Base-by-base conservation (phyloP, 345 rosid species). In the Ceriops zippeliana region DNA sequence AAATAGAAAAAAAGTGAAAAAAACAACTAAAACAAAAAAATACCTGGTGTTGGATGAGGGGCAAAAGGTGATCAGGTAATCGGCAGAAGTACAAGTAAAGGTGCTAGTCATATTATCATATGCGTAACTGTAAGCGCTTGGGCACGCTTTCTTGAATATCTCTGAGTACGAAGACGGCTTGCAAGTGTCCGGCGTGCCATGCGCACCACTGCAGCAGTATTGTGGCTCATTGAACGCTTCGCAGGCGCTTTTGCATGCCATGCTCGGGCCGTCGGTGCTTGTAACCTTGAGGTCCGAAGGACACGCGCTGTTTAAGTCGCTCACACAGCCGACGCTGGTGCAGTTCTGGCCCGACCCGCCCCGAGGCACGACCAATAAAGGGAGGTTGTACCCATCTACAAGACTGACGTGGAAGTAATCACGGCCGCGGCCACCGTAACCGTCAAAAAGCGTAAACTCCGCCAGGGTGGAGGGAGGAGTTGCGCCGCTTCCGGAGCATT, bases 331-430 rank as follows among this genome's bases (percentile, higher is more conserved):
- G 0, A 91, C 86, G 77, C 71, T 79, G 19, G 87, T 75, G 62
- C 99, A 95, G 67, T 90, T 89, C 21, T 75, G 71, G 0, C 95
- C 96, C 0, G 84, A 61, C 0, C 96, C 97, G 3, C 96, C 97
- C 57, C 86, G 90, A 7, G 98, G 98, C 4, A 74, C 89, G 0
- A 93, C 90, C 34, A 88, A 69, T 84, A 93, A 28, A 7, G 97
- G 90, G n/a, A 93, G 82, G 79, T 93, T 93, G 89, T 89, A 93
- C 52, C 98, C 98, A 54, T 93, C 98, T 0, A 93, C 98, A 54
- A 93, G 86, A 67, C 98, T 93, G 0, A 91, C 96, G 62, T 93
- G 97, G 58, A 82, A 93, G 76, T 63, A 93, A 69, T 93, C 98
- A 1, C 82, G 76, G 0, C 92, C 96, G n/a, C n/a, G n/a, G n/a